A percentile compares a stretch with the other conserved stretches of the same genome.
Evolutionary conservation across 768 basidiomycete species (phyloP).

Genomic region (Paxillus ammoniavirescens): DNA sequence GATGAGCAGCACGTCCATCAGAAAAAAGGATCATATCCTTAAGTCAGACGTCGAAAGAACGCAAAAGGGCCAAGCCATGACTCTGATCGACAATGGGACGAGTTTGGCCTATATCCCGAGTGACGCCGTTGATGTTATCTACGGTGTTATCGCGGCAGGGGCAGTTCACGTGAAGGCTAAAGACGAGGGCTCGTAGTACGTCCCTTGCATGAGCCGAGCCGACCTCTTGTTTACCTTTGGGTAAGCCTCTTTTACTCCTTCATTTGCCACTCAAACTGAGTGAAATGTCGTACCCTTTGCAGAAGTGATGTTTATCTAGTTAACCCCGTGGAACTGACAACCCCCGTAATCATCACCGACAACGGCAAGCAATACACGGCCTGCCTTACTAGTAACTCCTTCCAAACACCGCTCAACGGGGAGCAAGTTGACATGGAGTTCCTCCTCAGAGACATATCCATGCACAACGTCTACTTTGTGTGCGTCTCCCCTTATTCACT

Average conservation of each 20-base stretch:
- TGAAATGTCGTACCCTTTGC: too few relatives aligned
- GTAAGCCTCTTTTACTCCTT: neutral
- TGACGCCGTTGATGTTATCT: slow-evolving; percentile 18
- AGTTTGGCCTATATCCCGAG: slow-evolving; percentile 33
- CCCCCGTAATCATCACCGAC: slow-evolving; percentile 21
- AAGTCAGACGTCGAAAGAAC: slow-evolving; percentile 26
- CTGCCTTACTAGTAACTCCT: neutral
- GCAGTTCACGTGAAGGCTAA: too few relatives aligned
- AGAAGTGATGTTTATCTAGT: slow-evolving; percentile 27
- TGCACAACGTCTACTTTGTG: slow-evolving; percentile 41
- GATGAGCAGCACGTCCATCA: slow-evolving; percentile 37
- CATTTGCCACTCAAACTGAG: too few relatives aligned
- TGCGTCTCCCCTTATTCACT: slow-evolving; percentile 13
- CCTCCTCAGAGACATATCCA: slow-evolving; percentile 14
- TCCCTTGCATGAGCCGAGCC: too few relatives aligned
- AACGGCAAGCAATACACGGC: neutral
- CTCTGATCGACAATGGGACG: slow-evolving; percentile 44
- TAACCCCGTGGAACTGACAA: slow-evolving; percentile 44
- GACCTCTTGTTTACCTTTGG: too few relatives aligned
- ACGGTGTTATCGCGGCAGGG: too few relatives aligned
- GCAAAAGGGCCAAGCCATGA: too few relatives aligned
- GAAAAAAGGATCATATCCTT: slow-evolving; percentile 26
- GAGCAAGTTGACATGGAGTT: neutral
- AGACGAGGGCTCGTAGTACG: too few relatives aligned
- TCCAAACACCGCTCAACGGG: too few relatives aligned